Evolutionary conservation across 805 yeast genomes (phyloP), one percentile per base, ranked within the genome.

Genomic region (Candida sithepensis): DNA sequence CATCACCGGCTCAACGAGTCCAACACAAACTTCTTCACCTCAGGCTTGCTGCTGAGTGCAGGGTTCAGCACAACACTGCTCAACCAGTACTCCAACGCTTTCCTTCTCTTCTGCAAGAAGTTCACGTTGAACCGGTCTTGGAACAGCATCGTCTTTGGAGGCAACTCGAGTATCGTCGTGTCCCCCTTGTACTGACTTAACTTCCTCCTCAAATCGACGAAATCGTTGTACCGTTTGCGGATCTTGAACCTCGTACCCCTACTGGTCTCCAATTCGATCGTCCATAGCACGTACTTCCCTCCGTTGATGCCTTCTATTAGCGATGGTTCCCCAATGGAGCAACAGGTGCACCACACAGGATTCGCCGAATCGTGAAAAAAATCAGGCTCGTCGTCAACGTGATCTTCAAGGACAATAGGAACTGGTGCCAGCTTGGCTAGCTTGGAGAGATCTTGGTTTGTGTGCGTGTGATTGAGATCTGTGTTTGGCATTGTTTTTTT

Each of bases 161-260:
- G 88, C 23, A 82, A 63, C 12, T 48, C 55, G 2, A 83, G 82
- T 1, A 81, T 63, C 4, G 64, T 64, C 0, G 67, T 67, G 13
- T 44, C 36, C n/a, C 60, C 56, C 1, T 79, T 77, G 50, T 68
- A 75, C 28, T 62, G 66, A 3, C 38, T 58, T 19, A 85, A 61
- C 4, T 55, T 50, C 1, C 56, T 56, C 22, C 84, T 70, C 32
- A 88, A 69, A 28, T 48, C 51, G 36, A 66, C 82, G 50, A 88
- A 77, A 40, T 87, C 92, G 32, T 80, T 75, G 63, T 84, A 88
- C 34, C 96, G 62, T 59, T 77, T 79, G 59, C 79, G 76, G 3
- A 80, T 56, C 40, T 66, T 60, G 18, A 85, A 71, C 49, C 68
- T 68, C 3, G 77, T 66, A 2, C 67, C 65, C 16, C 58, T 49